phyloP scores from a whole-genome alignment of 2,329 filamentous ascomycete species.

The Monilinia vaccinii-corymbosi region DNA sequence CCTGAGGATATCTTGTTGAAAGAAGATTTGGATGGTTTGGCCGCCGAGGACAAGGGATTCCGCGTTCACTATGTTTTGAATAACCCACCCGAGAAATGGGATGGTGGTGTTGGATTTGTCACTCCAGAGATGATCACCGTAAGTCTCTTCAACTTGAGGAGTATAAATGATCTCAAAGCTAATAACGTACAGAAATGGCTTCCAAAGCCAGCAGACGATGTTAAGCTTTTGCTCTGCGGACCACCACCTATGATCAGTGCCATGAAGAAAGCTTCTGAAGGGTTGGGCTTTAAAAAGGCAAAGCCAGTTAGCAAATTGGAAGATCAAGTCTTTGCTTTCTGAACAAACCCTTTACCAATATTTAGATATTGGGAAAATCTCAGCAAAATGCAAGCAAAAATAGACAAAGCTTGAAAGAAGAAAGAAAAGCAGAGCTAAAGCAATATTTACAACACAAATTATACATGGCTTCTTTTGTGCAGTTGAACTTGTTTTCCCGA shows the following conservation, averaged over 20 bases:
- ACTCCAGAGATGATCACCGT: slow-evolving; percentile 93
- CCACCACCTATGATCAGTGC: slow-evolving; percentile 95
- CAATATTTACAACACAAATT: neutral
- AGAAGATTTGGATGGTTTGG: slow-evolving; percentile 79
- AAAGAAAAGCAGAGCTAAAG: neutral
- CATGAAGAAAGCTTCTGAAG: slow-evolving; percentile 91
- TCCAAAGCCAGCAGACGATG: slow-evolving; percentile 72
- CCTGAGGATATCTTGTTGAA: slow-evolving; percentile 84
- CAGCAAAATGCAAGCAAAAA: neutral
- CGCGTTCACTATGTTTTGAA: slow-evolving; percentile 92
- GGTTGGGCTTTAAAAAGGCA: slow-evolving; percentile 85
- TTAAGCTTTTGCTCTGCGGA: slow-evolving; percentile 91
- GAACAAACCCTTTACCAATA: slow-evolving; percentile 26
- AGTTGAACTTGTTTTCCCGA: neutral
- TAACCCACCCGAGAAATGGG: slow-evolving; percentile 88
- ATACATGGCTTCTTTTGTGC: neutral
- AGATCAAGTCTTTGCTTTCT: slow-evolving; percentile 97
- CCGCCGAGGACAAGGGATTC: slow-evolving; percentile 69
- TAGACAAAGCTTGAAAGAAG: neutral
- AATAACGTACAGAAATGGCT: slow-evolving; percentile 53
- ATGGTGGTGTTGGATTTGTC: slow-evolving; percentile 87
- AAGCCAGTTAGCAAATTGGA: slow-evolving; percentile 93
- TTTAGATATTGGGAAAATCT: neutral
- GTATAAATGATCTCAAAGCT: neutral
- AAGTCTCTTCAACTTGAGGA: slow-evolving; percentile 25